Evolutionary conservation across 108 stramenopile species (phyloP).

Genomic region (Stephanodiscus minutulus): DNA sequence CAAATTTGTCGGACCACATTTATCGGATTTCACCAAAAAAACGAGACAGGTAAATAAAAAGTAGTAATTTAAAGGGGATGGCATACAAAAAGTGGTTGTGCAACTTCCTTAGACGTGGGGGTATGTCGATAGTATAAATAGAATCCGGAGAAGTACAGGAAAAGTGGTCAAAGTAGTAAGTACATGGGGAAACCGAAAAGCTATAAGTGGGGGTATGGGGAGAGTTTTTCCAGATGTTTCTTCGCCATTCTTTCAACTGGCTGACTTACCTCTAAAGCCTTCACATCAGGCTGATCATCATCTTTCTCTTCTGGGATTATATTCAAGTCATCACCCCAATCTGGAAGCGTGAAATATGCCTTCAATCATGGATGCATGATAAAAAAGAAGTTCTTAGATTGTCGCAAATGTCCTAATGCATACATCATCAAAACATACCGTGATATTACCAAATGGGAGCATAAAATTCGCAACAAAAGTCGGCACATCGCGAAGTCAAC

Average conservation of each 20-base stretch:
- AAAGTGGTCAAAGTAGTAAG: no score
- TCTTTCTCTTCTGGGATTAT: slow-evolving; percentile 45
- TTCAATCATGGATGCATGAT: not conserved
- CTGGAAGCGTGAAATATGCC: slow-evolving; percentile 57
- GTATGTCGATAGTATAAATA: no score
- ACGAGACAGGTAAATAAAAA: no score
- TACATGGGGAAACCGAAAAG: no score
- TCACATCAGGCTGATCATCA: slow-evolving; percentile 52
- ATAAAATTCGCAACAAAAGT: slow-evolving; percentile 58
- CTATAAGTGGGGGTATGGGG: no score
- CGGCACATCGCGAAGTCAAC: slow-evolving; percentile 59
- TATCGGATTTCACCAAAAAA: no score
- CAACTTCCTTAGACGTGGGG: no score
- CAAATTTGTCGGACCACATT: no score
- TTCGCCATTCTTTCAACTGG: slow-evolving; percentile 16
- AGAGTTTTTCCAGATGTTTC: slow-evolving; percentile 15
- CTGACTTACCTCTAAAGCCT: slow-evolving; percentile 56
- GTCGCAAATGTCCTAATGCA: no score
- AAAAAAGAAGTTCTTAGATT: not conserved
- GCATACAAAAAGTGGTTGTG: no score
- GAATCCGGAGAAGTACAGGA: slow-evolving; percentile 53
- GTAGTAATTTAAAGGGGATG: no score
- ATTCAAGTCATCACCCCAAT: slow-evolving; percentile 56
- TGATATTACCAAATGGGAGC: slow-evolving; percentile 58
- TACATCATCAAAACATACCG: slow-evolving; percentile 16